Base-by-base conservation (phyloP, 371 early-diverging fungal genomes). In the Dentiscutata heterogama region DNA sequence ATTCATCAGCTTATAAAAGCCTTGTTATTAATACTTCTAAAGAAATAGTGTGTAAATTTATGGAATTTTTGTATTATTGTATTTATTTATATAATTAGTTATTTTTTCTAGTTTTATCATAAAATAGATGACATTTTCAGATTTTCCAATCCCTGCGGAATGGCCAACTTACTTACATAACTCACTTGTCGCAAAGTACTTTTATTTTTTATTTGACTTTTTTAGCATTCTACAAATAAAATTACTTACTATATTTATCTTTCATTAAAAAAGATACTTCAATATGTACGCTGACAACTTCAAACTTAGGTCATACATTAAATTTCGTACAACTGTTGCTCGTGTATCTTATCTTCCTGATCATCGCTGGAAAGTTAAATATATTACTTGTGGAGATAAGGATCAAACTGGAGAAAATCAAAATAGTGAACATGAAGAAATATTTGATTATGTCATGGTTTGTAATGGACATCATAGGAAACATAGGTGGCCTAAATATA, bases 111-210 rank as follows among this genome's bases (percentile, higher is more conserved):
- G 4, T 56, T 58, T 58, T 58, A 58, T 22, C 22, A n/a, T 58
- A 22, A 25, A 29, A 18, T 65, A 58, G 50, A 73, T 73, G 50
- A 51, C 87, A 2, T 90, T 82, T 74, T 88, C 88, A 3, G 91
- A 91, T 73, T 89, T 86, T 81, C 88, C 90, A 11, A 86, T 90
- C 50, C 91, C 91, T 4, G 60, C 82, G 6, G 86, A 87, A 39
- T 91, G 91, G 91, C 89, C 91, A 3, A 87, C 87, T 1, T 89
- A 84, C 82, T 84, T 90, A 1, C 90, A 87, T 42, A 84, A 89
- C 76, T 61, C 83, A 22, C 83, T 84, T 67, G 87, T 90, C 11
- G 86, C 83, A 22, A 82, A 86, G 58, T 91, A 89, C 27, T 22
- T 20, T 25, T 25, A 16, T 46, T 2, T 42, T n/a, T 64, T 64